Conservation (phyloP, 2,329 filamentous ascomycete genomes). For the Rutstroemia sydowiana region DNA sequence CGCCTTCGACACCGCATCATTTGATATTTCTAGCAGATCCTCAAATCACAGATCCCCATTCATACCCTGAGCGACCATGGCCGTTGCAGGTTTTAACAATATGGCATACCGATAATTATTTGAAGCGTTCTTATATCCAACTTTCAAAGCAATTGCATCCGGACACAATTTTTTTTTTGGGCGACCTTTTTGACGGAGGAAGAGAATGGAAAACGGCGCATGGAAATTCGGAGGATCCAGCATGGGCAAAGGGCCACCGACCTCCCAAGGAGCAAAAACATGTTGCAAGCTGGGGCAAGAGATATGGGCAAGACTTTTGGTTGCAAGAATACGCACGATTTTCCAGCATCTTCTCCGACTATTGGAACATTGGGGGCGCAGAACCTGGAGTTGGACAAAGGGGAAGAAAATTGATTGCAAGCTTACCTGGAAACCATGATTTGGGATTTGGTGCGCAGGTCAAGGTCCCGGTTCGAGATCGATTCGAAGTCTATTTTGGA, state of each 20-base stretch:
- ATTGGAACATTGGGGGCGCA: conserved; percentile 53
- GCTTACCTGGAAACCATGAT: conserved; percentile 91
- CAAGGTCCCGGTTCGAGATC: conserved; percentile 68
- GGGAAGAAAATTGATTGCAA: conserved; percentile 72
- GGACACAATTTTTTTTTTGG: conserved; percentile 83
- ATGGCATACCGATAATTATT: conserved; percentile 80
- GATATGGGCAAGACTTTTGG: conserved; percentile 81
- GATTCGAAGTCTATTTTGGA: conserved; percentile 85
- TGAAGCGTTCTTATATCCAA: conserved; percentile 72
- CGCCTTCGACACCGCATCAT: conserved; percentile 69
- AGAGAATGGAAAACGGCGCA: conserved; percentile 80
- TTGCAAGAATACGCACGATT: conserved; percentile 80
- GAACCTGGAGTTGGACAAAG: conserved; percentile 51
- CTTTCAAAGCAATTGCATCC: conserved; percentile 72
- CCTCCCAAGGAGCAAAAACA: conserved; percentile 45
- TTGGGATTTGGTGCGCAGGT: conserved; percentile 84
- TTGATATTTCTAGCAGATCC: conserved; percentile 64
- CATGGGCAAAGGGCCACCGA: conserved; percentile 46
- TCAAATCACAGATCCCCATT: conserved; percentile 68
- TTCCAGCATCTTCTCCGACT: conserved; percentile 71
- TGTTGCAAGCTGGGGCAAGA: conserved; percentile 60
- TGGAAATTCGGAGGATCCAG: conserved; percentile 51
- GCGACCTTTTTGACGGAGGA: conserved; percentile 92
- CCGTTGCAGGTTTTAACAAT: conserved; percentile 60
- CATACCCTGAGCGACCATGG: conserved; percentile 65